phyloP scores from a whole-genome alignment of 78 protist species.

The Neovahlkampfia damariscottae region DNA sequence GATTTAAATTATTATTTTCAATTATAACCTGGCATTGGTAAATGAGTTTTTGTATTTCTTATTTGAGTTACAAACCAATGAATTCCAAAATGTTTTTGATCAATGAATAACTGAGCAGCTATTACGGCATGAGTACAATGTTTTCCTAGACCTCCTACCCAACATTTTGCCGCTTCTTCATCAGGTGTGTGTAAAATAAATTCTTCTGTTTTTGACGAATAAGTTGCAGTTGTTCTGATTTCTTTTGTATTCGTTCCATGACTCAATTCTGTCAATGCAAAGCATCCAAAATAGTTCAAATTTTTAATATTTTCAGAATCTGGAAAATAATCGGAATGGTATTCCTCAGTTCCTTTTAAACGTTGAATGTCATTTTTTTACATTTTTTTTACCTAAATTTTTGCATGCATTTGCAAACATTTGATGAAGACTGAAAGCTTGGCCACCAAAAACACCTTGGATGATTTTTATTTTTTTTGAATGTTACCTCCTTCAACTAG shows the following conservation, averaged over 20 bases:
- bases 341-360: too few species aligned
- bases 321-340: too few species aligned
- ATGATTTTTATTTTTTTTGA: too few species aligned
- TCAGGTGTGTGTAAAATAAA: conserved; percentile 44
- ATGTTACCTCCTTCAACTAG: too few species aligned
- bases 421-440: too few species aligned
- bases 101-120: conserved; percentile 26
- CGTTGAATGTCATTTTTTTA: too few species aligned
- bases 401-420: too few species aligned
- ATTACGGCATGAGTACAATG: conserved; percentile 17
- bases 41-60: too few species aligned
- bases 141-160: conserved; percentile 46
- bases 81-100: conserved; percentile 39
- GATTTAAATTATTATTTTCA: not conserved
- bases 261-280: conserved; percentile 47
- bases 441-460: too few species aligned
- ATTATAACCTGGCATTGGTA: too few species aligned
- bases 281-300: conserved; percentile 44
- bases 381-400: too few species aligned
- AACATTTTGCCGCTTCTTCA: conserved; percentile 48
- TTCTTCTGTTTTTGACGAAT: conserved; percentile 14
- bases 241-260: not conserved
- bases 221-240: conserved; percentile 25
- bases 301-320: too few species aligned
- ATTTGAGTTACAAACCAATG: conserved; percentile 48